Evolutionary conservation across 441 rosid species (phyloP).

Genomic region (Adansonia gregorii): DNA sequence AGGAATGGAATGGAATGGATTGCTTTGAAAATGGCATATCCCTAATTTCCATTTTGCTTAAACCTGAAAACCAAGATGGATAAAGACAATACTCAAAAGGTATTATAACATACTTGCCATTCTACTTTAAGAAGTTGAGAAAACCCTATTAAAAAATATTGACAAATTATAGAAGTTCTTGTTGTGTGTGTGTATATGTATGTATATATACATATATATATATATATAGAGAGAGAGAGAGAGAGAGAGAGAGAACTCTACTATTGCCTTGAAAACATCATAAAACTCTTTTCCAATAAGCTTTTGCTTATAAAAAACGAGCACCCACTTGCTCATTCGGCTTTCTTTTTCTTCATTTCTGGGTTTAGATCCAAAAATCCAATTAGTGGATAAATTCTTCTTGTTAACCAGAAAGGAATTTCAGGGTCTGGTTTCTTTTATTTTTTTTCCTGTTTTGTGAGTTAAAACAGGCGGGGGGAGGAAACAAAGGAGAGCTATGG

Average conservation of each 20-base stretch:
- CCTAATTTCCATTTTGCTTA: no score
- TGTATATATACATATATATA: no score
- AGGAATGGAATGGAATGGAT: neutral
- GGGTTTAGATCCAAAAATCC: slow-evolving; percentile 37
- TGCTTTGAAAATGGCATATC: neutral
- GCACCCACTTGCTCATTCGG: slow-evolving; percentile 28
- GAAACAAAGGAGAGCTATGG: slow-evolving; percentile 39
- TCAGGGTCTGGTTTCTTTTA: slow-evolving; percentile 20
- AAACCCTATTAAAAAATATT: neutral
- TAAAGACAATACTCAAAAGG: no score
- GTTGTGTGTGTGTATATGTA: no score
- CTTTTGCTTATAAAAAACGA: slow-evolving; percentile 1
- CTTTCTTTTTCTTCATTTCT: slow-evolving; percentile 9
- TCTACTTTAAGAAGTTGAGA: no score
- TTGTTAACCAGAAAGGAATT: neutral
- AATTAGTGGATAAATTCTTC: slow-evolving; percentile 4
- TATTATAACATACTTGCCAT: no score
- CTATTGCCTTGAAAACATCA: slow-evolving; percentile 29
- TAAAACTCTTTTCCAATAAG: neutral
- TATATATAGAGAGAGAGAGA: no score
- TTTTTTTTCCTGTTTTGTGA: slow-evolving; percentile 16
- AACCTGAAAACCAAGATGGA: no score
- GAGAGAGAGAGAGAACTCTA: no score
- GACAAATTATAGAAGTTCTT: neutral
- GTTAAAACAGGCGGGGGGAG: slow-evolving; percentile 17